Conservation (phyloP, 1,284 basidiomycete genomes). For the Sporisorium sorghi region DNA sequence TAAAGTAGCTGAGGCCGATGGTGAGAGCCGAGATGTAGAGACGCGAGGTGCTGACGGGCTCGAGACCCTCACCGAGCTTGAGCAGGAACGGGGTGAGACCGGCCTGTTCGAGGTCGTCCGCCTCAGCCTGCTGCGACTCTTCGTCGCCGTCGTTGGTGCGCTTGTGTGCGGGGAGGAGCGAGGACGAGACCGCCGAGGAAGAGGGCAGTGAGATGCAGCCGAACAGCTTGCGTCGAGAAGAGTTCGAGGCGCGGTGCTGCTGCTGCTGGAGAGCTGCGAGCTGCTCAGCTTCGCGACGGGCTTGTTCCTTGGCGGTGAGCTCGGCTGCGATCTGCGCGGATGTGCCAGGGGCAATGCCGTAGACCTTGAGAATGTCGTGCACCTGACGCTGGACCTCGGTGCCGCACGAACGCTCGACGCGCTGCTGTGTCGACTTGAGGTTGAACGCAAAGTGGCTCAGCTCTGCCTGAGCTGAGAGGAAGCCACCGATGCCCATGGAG, state of each 20-base stretch:
- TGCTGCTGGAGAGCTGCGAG: not conserved
- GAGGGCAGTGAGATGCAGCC: slow-evolving; percentile 39
- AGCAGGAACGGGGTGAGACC: slow-evolving; percentile 64
- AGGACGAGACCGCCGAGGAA: slow-evolving; percentile 9
- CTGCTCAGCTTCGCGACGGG: slow-evolving; percentile 17
- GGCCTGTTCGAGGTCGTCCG: slow-evolving; percentile 29
- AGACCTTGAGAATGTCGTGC: slow-evolving; percentile 83
- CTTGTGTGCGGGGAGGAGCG: slow-evolving; percentile 12
- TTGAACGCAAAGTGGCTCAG: slow-evolving; percentile 77
- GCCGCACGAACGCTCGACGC: slow-evolving; percentile 85
- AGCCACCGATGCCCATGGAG: slow-evolving; percentile 94
- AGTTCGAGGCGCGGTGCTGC: not conserved
- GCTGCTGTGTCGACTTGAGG: slow-evolving; percentile 72
- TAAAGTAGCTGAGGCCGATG: slow-evolving; percentile 61
- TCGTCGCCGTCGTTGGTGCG: slow-evolving; percentile 13
- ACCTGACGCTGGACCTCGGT: slow-evolving; percentile 97
- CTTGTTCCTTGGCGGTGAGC: slow-evolving; percentile 34
- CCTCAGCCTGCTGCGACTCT: slow-evolving; percentile 21
- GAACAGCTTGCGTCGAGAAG: slow-evolving; percentile 30
- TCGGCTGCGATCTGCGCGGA: slow-evolving; percentile 79
- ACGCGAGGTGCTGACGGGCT: slow-evolving; percentile 59
- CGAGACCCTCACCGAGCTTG: slow-evolving; percentile 56
- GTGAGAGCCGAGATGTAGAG: slow-evolving; percentile 57
- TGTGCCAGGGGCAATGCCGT: slow-evolving; percentile 86
- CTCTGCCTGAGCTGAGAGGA: slow-evolving; percentile 95